These are phyloP conservation scores for Candida palmyrensis DNA, from an alignment of 805 yeast genomes.

Conservation along the genomic window DNA sequence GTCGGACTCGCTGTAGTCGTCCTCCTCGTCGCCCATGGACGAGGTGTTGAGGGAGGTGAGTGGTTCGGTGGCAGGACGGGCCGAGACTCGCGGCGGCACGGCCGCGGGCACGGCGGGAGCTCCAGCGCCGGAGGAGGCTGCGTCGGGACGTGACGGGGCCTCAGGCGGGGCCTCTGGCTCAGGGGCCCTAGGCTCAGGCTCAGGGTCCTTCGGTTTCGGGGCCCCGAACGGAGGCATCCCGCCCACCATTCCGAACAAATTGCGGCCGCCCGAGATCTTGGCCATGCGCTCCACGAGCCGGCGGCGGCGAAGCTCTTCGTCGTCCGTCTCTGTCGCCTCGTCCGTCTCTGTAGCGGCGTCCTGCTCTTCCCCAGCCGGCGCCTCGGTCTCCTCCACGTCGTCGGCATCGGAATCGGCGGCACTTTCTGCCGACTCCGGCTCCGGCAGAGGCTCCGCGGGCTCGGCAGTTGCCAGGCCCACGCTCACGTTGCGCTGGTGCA, in stretches of 20 bases:
- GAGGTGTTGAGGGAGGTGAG: too few species aligned
- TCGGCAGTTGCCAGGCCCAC: too few species aligned
- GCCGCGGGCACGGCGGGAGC: too few species aligned
- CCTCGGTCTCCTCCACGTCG: slow-evolving; percentile 7
- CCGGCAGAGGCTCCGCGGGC: slow-evolving; percentile 10
- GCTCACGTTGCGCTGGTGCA: too few species aligned
- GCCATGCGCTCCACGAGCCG: slow-evolving; percentile 93
- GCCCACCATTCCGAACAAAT: slow-evolving; percentile 73
- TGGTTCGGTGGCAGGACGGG: too few species aligned
- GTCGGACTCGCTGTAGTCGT: slow-evolving; percentile 16
- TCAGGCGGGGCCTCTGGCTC: slow-evolving; percentile 8
- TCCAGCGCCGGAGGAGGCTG: too few species aligned
- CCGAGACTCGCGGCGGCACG: too few species aligned
- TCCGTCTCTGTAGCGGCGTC: slow-evolving; percentile 46
- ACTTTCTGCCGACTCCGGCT: slow-evolving; percentile 6
- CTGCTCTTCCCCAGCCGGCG: slow-evolving; percentile 16
- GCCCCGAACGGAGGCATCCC: slow-evolving; percentile 38
- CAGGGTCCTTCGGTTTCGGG: slow-evolving; percentile 7
- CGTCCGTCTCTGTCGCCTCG: slow-evolving; percentile 61
- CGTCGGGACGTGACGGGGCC: too few species aligned
- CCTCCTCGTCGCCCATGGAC: slow-evolving; percentile 18
- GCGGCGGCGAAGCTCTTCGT: slow-evolving; percentile 69
- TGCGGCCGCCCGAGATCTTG: slow-evolving; percentile 82
- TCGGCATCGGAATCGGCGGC: slow-evolving; percentile 6
- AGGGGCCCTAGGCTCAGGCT: slow-evolving; percentile 5